Evolutionary conservation across 257 asterid genomes (phyloP), one percentile per base, ranked within the genome.

Genomic region (Nicotiana obtusifolia): DNA sequence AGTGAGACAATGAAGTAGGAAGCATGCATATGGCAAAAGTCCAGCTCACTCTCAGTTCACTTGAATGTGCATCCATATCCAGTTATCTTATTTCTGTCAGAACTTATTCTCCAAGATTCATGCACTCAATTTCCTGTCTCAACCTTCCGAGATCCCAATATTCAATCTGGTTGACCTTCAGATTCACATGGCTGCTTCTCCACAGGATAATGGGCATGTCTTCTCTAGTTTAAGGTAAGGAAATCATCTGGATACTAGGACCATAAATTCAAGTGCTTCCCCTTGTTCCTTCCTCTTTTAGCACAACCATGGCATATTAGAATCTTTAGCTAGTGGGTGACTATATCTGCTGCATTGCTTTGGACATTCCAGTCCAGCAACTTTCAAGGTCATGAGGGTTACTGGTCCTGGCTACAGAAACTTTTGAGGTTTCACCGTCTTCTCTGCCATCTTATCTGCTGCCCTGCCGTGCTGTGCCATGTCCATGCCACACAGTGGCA

Each of bases 21-120:
- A 44, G 77, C 65, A 86, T 78, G 66, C 20, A 13, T 73, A 69
- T 26, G 78, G 19, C 49, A 53, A 44, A 22, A 28, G 64, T 67
- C 17, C 33, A 24, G 57, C 56, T 47, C 20, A 67, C 47, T 47
- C 20, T 37, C 77, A 78, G 77, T 37, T 69, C 22, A 69, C 83
- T 28, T 5, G 64, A 19, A 71, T 71, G 7, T 44, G 82, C 76
- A 83, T 44, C 56, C 82, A 77, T 64, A 77, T 83, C 84, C 47
- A 37, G 81, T 64, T 47, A 64, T 69, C 80, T 16, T 49, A 78
- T 81, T 60, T 69, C 86, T 53, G 78, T 83, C 60, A 81, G 61
- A 61, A 54, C 56, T 81, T 80, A 33, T 83, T 83, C 53, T 76
- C 76, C 87, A 76, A 80, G 78, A 71, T 68, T 84, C 79, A 82